Evolutionary conservation across 163 green algal genomes (phyloP).

Genomic region (Chlorella variabilis): DNA sequence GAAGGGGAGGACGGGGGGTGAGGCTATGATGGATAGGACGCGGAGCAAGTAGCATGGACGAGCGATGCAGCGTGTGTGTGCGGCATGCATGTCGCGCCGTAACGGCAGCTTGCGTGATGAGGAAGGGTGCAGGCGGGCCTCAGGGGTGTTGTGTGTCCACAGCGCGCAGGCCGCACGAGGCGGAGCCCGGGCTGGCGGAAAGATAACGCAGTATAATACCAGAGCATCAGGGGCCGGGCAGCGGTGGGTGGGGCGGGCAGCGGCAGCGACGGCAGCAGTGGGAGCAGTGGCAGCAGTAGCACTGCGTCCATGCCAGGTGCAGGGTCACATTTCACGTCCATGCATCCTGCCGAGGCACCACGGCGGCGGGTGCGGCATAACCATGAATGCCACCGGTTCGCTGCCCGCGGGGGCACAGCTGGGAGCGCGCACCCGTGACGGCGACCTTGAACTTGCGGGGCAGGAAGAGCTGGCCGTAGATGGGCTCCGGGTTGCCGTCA

Average conservation of each 20-base stretch:
- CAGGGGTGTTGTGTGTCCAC: slow-evolving; percentile 14
- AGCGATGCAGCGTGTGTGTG: too few relatives aligned
- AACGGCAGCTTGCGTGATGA: too few relatives aligned
- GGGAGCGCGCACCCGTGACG: slow-evolving; percentile 69
- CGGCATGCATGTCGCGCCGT: too few relatives aligned
- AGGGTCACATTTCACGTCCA: too few relatives aligned
- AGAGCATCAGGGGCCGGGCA: slow-evolving; percentile 14
- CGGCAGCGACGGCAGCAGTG: too few relatives aligned
- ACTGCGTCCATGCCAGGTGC: too few relatives aligned
- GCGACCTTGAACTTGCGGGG: slow-evolving; percentile 99
- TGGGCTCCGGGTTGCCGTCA: slow-evolving; percentile 92
- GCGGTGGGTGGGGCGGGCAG: background rate
- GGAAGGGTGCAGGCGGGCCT: background rate
- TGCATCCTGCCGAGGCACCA: too few relatives aligned
- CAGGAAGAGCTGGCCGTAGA: slow-evolving; percentile 97
- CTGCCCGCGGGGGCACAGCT: too few relatives aligned
- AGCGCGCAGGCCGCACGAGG: background rate
- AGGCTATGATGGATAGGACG: background rate
- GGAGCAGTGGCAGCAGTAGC: too few relatives aligned
- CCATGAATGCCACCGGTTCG: too few relatives aligned
- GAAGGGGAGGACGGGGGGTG: background rate
- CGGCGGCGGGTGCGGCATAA: too few relatives aligned
- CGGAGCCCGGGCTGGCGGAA: slow-evolving; percentile 1
- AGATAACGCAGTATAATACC: slow-evolving; percentile 33
- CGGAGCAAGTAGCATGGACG: too few relatives aligned